A percentile compares a stretch with the other conserved stretches of the same genome.
phyloP scores from a whole-genome alignment of 2,329 filamentous ascomycete species.

The Hypoxylon sp. region DNA sequence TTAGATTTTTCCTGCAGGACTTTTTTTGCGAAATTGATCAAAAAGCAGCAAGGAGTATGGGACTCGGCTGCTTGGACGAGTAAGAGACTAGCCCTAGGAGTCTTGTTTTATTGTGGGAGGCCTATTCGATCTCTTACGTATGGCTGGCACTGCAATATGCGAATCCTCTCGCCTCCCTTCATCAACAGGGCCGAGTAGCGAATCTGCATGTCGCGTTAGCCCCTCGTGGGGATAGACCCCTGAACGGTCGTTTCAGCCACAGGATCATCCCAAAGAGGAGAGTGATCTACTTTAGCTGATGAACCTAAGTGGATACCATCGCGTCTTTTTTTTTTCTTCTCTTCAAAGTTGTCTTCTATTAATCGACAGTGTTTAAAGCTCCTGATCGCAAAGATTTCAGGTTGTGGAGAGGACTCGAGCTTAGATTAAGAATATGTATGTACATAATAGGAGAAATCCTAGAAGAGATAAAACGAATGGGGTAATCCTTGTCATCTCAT shows the following conservation, averaged over 20 bases:
- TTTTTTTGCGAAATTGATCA: slow-evolving; percentile 34
- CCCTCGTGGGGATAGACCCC: slow-evolving; percentile 42
- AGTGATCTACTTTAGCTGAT: slow-evolving; percentile 39
- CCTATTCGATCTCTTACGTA: slow-evolving; percentile 44
- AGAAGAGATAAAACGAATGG: slow-evolving; percentile 13
- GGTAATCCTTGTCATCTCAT: slow-evolving; percentile 26
- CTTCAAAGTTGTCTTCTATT: neutral
- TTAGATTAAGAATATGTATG: slow-evolving; percentile 10
- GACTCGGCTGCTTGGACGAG: slow-evolving; percentile 19
- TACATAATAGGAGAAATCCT: slow-evolving; percentile 21
- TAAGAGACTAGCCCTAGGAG: slow-evolving; percentile 26
- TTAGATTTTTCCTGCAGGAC: slow-evolving; percentile 30
- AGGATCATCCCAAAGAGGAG: slow-evolving; percentile 33
- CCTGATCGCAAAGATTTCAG: neutral
- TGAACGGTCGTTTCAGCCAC: slow-evolving; percentile 45
- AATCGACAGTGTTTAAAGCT: too few relatives aligned
- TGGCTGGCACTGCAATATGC: slow-evolving; percentile 42
- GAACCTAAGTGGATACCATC: slow-evolving; percentile 30
- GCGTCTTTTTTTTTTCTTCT: slow-evolving; percentile 26
- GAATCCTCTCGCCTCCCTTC: slow-evolving; percentile 41
- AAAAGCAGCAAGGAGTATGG: slow-evolving; percentile 27
- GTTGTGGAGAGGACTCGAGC: slow-evolving; percentile 8
- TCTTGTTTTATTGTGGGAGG: slow-evolving; percentile 30
- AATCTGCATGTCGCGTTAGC: slow-evolving; percentile 38
- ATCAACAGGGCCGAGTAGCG: slow-evolving; percentile 43